Percentiles rank a stretch among this genome's conserved stretches.
These are phyloP conservation scores for Fusarium sp. DNA, from an alignment of 2,329 filamentous ascomycete genomes.

Conservation along the genomic window DNA sequence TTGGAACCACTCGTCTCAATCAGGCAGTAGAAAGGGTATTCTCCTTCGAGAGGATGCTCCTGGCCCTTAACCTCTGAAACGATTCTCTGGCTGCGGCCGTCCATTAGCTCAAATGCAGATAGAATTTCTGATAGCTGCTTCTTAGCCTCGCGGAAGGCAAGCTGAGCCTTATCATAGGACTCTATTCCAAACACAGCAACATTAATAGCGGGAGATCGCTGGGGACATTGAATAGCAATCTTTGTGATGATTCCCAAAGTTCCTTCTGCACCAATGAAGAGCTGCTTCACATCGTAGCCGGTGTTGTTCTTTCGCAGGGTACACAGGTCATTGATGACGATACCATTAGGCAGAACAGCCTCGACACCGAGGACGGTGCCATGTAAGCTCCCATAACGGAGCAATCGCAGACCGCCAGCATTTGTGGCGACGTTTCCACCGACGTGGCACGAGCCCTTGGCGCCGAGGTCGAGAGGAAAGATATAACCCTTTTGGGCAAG, in stretches of 20 bases:
- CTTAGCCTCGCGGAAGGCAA: constrained; percentile 90
- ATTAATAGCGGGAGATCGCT: constrained; percentile 86
- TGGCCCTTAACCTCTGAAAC: constrained; percentile 79
- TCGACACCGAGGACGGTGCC: constrained; percentile 93
- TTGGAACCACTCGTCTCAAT: constrained; percentile 97
- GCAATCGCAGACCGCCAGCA: constrained; percentile 86
- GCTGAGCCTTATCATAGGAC: constrained; percentile 88
- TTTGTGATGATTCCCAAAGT: constrained; percentile 95
- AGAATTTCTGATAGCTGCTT: constrained; percentile 91
- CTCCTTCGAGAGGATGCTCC: constrained; percentile 81
- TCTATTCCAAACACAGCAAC: constrained; percentile 94
- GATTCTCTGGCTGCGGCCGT: constrained; percentile 80
- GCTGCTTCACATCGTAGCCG: constrained; percentile 95
- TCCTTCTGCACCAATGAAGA: constrained; percentile 95
- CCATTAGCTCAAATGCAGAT: constrained; percentile 98
- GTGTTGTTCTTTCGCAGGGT: constrained; percentile 98
- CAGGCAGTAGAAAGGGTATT: constrained; percentile 94
- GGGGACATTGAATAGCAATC: constrained; percentile 88
- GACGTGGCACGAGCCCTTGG: constrained; percentile 96
- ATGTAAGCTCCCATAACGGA: constrained; percentile 94
- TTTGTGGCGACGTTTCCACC: constrained; percentile 97
- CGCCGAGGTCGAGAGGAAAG: constrained; percentile 96
- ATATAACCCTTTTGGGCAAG: constrained; percentile 85
- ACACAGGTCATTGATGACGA: constrained; percentile 87
- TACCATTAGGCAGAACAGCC: constrained; percentile 92